Base-by-base conservation (phyloP, 495 filamentous ascomycete genomes). In the Parmelia sp. region DNA sequence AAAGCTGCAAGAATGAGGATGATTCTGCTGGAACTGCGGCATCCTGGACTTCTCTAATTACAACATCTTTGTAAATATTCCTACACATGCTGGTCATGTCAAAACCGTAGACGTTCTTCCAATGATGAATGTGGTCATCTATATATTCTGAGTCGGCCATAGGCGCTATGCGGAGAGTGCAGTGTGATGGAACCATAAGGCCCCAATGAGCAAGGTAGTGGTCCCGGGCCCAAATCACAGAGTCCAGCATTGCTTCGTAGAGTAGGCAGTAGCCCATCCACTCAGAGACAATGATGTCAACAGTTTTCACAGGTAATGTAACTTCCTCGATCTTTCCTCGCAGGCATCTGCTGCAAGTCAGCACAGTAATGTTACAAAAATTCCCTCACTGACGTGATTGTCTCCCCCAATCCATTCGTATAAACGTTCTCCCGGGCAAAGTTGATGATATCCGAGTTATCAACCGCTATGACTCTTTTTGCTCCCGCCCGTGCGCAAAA, bases 261-360 rank as follows among this genome's bases (percentile, higher is more conserved):
- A 97, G 83, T 7, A 97, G 80, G 72, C 89, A 88, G 73, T 97
- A 97, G 7, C 92, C 92, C 92, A 97, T 97, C 92, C 92, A 97
- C 74, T 97, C 92, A 3, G 91, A 96, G 62, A 97, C 86, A 68
- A 97, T 96, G 74, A 97, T 92, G 69, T 97, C 92, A 56, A 97
- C 92, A 72, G 93, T 81, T 63, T 84, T 80, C 66, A 91, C 88
- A 1, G 90, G 90, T 59, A 95, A 69, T 40, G 82, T 80, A 45
- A 96, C 87, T 71, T 96, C 93, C 74, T 97, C 92, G 73, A 96
- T 92, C 79, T 94, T 96, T 58, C 92, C 92, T 70, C 88, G 90
- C 62, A 93, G 80, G 47, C 80, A 84, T 39, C 81, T 84, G 42
- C 60, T 35, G 42, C 66, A 45, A 66, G 67, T 64, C 58, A 55